Evolutionary conservation across 805 yeast species (phyloP), one percentile per base, ranked within the genome.

Genomic region (Lipomyces yamadae): DNA sequence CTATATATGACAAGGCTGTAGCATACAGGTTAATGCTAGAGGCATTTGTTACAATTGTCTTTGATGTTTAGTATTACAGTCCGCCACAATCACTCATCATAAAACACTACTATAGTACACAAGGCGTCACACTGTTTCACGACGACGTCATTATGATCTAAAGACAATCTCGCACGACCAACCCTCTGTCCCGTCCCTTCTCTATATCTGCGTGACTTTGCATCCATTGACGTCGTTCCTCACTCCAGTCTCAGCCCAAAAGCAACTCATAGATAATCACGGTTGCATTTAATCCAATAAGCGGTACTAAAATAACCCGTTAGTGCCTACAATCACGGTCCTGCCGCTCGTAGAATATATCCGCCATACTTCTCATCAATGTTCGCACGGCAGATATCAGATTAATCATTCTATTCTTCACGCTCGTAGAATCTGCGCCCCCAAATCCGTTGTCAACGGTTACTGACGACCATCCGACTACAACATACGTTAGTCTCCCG

Each of bases 321-420:
- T 42, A 54, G 24, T 30, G 66, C 69, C 34, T 10, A 35, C 30
- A 33, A 11, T 52, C 15, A 48, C 15, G n/a, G 45, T 11, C 24
- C 24, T 33, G 33, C 18, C 11, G 32, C 48, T 18, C 7, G 35
- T n/a, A 7, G 15, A 48, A 33, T 15, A 3, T 15, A 13, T 5
- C 30, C 32, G 66, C 80, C 85, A 75, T 80, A 82, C 85, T 84
- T 73, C 96, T 82, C 81, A 89, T 82, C 64, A 90, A 82, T 2
- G 95, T 91, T 69, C 94, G 85, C 10, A 88, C 85, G 5, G 96
- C 92, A 45, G 88, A 82, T 53, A 90, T 88, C 67, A 90, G 81
- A 68, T 86, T 85, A 48, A 90, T 81, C 55, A 89, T 77, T 71
- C 88, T 85, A 4, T 84, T 77, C 74, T 86, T 88, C 7, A 90